Conservation (phyloP, 495 filamentous ascomycete genomes). For the Cetradonia linearis region DNA sequence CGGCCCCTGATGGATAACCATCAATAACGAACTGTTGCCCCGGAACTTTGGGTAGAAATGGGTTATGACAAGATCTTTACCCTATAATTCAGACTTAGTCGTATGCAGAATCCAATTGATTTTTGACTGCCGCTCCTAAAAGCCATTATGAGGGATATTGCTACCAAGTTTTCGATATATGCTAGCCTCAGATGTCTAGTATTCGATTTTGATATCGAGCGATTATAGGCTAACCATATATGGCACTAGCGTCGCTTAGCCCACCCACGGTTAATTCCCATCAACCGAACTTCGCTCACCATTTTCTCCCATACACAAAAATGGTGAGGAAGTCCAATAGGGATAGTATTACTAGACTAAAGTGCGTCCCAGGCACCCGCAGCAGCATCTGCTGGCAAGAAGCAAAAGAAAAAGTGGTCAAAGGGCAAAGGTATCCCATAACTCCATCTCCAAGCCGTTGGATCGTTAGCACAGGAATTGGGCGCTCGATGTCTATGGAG, state of each 20-base stretch:
- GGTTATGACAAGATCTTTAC: too few relatives aligned
- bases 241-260: constrained; percentile 12
- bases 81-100: background rate
- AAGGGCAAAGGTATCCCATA: constrained; percentile 85
- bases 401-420: constrained; percentile 99
- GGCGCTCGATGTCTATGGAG: background rate
- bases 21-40: too few relatives aligned
- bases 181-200: background rate
- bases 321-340: background rate
- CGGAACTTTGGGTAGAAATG: too few relatives aligned
- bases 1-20: too few relatives aligned
- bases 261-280: constrained; percentile 12
- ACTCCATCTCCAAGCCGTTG: constrained; percentile 1
- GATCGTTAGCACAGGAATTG: background rate
- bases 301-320: constrained; percentile 6
- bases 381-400: constrained; percentile 77
- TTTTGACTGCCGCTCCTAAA: background rate
- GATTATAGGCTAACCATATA: background rate
- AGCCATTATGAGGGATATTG: background rate
- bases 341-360: constrained; percentile 9
- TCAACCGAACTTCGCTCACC: constrained; percentile 5
- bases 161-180: background rate
- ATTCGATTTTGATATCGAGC: background rate
- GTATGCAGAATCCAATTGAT: background rate
- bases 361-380: constrained; percentile 47